Base-by-base conservation (phyloP, 108 stramenopile genomes). In the Parietichytrium sp. region DNA sequence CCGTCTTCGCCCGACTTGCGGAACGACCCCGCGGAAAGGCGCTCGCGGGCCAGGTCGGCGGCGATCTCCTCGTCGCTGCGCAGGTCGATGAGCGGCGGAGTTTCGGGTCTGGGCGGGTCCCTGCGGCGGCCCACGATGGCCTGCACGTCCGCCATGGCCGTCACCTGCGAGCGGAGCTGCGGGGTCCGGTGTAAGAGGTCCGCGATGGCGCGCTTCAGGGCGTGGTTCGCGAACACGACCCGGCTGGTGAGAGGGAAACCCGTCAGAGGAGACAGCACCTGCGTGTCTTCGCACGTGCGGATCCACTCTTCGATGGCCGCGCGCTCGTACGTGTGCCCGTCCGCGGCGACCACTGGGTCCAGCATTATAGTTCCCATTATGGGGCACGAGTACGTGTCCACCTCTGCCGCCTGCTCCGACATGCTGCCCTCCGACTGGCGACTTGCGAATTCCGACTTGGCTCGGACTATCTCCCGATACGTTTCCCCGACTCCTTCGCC, bases 281-380 rank as follows among this genome's bases (percentile, higher is more conserved):
- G 16, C 10, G 61, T 42, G 42, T 72, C 61, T 6, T 20, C 20
- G 61, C 61, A 72, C 38, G 38, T 72, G 20, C 61, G 61, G 42
- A 97, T 85, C 96, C 96, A 97, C 55, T 92, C 80, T 12, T 82
- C 84, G 30, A 97, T 97, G 26, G 95, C 95, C 47, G 77, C 80
- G 47, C 95, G 91, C 52, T 98, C 97, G 81, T 97, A 98, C 26
- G 97, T 96, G 48, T 95, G 93, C 0, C 96, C 96, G 54, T 94
- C 93, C 7, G 92, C 88, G 3, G 92, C 92, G 15, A 92, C 94
- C n/a, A 96, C 97, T 4, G 97, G 97, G 79, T 96, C 93, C 2
- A 85, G 80, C 94, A 96, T 96, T 47, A 94, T 92, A 30, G 86
- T 85, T 26, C 91, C 89, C 4, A 96, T 95, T 38, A 98, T 96